Evolutionary conservation across 129 eudicot genomes (phyloP), one percentile per base, ranked within the genome.

Genomic region (Ambrosia artemisiifolia): DNA sequence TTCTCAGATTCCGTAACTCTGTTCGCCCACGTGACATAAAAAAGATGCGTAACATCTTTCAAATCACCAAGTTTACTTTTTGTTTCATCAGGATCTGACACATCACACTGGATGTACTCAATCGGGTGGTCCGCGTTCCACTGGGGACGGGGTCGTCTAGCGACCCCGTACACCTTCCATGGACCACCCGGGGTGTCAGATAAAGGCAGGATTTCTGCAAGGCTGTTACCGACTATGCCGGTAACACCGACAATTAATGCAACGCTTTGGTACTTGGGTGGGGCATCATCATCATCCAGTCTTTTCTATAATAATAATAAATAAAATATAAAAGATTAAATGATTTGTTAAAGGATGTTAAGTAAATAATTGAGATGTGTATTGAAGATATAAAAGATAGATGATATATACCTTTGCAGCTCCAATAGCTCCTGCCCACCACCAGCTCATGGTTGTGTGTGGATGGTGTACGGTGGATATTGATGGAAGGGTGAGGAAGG

Each of bases 141-240:
- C 12, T 80, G 44, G 3, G 97, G 90, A 0, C 89, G 83, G 7
- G 95, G 86, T 33, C 97, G 88, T 57, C 97, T 85, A 2, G 90
- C 97, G 69, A 88, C 84, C 11, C 97, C 97, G 59, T 91, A 91
- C 18, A 88, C 93, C 84, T 91, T 91, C 97, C 97, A 91, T 2
- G 95, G 97, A 24, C 97, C 92, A 24, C 97, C 96, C 11, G 97
- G 97, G 7, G 97, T 88, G 81, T 86, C 91, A 49, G 96, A 35
- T 57, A 84, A 79, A 0, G 90, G 87, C 51, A 91, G 96, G 72
- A 84, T 86, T 77, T 91, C 93, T 51, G 97, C 97, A n/a, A 91
- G 78, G 72, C 96, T 84, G 83, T 80, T 84, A 67, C 97, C 97
- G 18, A 83, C 88, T 51, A 91, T 88, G 44, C 96, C 97, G 16